Percentiles rank a stretch among this genome's conserved stretches.
Evolutionary conservation across 129 eudicot genomes (phyloP).

Genomic region (Arctium minus): DNA sequence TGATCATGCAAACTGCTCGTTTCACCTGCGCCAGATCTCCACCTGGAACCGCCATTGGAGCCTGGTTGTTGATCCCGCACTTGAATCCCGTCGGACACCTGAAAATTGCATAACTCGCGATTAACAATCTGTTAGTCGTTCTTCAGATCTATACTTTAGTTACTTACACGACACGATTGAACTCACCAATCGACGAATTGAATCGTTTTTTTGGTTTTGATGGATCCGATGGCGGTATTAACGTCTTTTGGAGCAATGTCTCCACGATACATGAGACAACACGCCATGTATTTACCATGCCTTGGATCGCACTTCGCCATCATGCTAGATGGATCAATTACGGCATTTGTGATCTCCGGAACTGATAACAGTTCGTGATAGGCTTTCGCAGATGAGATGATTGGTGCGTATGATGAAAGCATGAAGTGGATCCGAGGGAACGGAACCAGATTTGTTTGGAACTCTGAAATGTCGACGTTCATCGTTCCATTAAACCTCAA

Average conservation of each 20-base stretch:
- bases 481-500: conserved; percentile 74
- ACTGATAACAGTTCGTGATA: conserved; percentile 62
- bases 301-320: conserved; percentile 80
- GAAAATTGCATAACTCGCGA: neutral
- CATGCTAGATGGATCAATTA: conserved; percentile 73
- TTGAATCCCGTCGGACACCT: conserved; percentile 83
- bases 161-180: neutral
- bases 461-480: conserved; percentile 70
- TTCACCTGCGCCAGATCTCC: conserved; percentile 63
- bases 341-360: conserved; percentile 71
- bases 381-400: conserved; percentile 58
- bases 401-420: conserved; percentile 81
- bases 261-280: conserved; percentile 79
- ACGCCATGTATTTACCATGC: conserved; percentile 75
- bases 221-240: conserved; percentile 55
- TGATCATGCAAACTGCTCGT: conserved; percentile 74
- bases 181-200: conserved; percentile 80
- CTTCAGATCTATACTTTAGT: neutral
- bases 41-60: conserved; percentile 63
- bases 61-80: conserved; percentile 63
- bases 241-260: conserved; percentile 80
- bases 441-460: conserved; percentile 78
- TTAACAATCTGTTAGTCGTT: neutral
- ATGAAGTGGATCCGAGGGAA: conserved; percentile 79
- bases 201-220: conserved; percentile 53